A percentile compares a stretch with the other conserved stretches of the same genome.
Evolutionary conservation across 495 filamentous ascomycete genomes (phyloP).

Genomic region (Cercophora samala): DNA sequence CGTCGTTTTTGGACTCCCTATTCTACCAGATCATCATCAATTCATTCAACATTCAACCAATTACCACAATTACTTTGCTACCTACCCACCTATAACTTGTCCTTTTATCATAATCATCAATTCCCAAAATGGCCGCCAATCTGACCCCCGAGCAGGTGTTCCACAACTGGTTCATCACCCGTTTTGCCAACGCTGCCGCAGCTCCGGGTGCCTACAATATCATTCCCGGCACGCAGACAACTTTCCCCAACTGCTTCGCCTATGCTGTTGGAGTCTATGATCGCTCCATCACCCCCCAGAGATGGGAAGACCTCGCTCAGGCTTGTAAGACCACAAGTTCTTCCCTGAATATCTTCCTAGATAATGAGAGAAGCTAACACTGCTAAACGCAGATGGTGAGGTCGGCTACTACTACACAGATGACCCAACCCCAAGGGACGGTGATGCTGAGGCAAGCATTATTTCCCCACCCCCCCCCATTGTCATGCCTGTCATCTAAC

Average conservation of each 20-base stretch:
- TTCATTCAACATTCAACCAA: not conserved
- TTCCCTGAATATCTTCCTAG: too few species aligned
- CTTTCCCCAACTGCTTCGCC: constrained; percentile 1
- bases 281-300: not conserved
- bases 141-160: not conserved
- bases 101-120: not conserved
- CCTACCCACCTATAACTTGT: not conserved
- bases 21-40: constrained; percentile 1
- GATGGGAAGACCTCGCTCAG: not conserved
- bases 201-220: not conserved
- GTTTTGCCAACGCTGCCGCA: not conserved
- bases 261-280: not conserved
- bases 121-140: not conserved
- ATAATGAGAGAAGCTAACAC: too few species aligned
- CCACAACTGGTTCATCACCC: not conserved
- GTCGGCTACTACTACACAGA: not conserved
- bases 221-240: not conserved
- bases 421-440: not conserved
- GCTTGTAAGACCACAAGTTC: not conserved
- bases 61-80: not conserved
- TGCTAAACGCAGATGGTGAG: not conserved
- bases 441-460: not conserved
- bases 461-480: too few species aligned
- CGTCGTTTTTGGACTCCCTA: too few species aligned
- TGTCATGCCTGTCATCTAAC: too few species aligned